These are phyloP conservation scores for Piloderma croceum DNA, from an alignment of 768 basidiomycete species.

Conservation along the genomic window DNA sequence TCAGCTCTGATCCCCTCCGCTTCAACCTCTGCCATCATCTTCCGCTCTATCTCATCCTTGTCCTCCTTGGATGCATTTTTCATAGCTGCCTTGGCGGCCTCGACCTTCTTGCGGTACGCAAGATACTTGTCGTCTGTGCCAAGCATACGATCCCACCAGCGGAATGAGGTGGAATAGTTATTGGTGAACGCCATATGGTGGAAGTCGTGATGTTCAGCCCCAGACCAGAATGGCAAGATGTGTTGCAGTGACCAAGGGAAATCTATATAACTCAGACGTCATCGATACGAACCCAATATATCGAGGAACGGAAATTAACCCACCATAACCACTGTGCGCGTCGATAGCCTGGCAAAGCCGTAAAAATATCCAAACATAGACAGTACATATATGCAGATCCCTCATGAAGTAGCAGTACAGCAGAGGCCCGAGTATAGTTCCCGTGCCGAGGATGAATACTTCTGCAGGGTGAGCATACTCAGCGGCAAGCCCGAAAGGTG, in stretches of 20 bases:
- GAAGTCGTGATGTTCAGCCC: constrained; percentile 97
- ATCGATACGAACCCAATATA: constrained; percentile 1
- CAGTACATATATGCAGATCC: constrained; percentile 85
- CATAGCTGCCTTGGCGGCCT: constrained; percentile 53
- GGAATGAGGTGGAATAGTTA: constrained; percentile 91
- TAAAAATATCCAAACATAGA: constrained; percentile 91
- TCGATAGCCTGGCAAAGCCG: constrained; percentile 97
- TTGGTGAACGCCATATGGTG: constrained; percentile 96
- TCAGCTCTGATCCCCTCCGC: constrained; percentile 68
- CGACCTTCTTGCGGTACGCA: constrained; percentile 65
- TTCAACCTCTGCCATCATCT: constrained; percentile 65
- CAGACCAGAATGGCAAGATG: constrained; percentile 93
- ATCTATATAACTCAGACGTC: constrained; percentile 37
- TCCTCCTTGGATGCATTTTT: constrained; percentile 51
- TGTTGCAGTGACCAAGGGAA: constrained; percentile 97
- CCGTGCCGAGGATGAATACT: constrained; percentile 89
- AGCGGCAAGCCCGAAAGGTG: constrained; percentile 94
- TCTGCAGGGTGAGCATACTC: constrained; percentile 98
- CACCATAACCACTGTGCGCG: constrained; percentile 93
- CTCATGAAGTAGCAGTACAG: constrained; percentile 74
- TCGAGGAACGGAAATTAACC: constrained; percentile 17
- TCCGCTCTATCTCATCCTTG: constrained; percentile 49
- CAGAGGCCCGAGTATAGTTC: constrained; percentile 85
- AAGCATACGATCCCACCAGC: constrained; percentile 86
- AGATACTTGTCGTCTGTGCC: constrained; percentile 91